Evolutionary conservation across 2,329 filamentous ascomycete species (phyloP).

Genomic region (Acephala macrosclerotiorum): DNA sequence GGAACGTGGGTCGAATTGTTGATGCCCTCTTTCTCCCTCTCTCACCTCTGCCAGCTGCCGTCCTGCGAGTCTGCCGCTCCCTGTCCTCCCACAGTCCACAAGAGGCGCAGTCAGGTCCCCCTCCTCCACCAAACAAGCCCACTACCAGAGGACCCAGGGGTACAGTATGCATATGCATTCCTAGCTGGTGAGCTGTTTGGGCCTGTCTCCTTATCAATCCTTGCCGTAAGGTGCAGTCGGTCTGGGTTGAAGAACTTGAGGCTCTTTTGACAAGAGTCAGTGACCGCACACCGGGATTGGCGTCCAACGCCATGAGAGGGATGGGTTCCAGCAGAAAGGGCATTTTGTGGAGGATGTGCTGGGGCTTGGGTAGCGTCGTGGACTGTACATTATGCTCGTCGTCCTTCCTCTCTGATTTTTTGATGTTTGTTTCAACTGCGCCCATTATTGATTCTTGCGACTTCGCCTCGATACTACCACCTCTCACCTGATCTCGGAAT

Average conservation of each 20-base stretch:
- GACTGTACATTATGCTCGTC: slow-evolving; percentile 24
- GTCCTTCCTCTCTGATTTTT: slow-evolving; percentile 10
- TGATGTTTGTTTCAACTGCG: background rate
- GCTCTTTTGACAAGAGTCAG: slow-evolving; percentile 16
- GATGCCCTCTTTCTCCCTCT: background rate
- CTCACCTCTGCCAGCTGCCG: background rate
- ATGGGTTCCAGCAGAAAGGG: slow-evolving; percentile 4
- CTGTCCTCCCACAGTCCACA: background rate
- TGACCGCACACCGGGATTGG: slow-evolving; percentile 19
- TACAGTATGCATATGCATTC: slow-evolving; percentile 19
- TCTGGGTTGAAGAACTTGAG: slow-evolving; percentile 17
- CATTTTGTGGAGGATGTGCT: slow-evolving; percentile 25
- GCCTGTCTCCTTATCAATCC: slow-evolving; percentile 8
- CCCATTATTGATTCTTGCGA: slow-evolving; percentile 9
- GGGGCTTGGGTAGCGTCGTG: slow-evolving; percentile 25
- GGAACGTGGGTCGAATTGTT: slow-evolving; percentile 3
- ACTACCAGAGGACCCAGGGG: slow-evolving; percentile 17
- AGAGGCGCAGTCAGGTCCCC: slow-evolving; percentile 26
- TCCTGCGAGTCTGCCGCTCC: slow-evolving; percentile 4
- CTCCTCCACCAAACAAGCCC: slow-evolving; percentile 2
- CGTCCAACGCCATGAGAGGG: background rate
- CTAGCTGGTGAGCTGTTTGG: slow-evolving; percentile 22
- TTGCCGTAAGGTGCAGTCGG: background rate
- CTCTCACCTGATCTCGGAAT: slow-evolving; percentile 17
- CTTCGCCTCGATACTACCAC: slow-evolving; percentile 27